These are phyloP conservation scores for Suillus weaverae DNA, from an alignment of 768 basidiomycete species.

Conservation along the genomic window DNA sequence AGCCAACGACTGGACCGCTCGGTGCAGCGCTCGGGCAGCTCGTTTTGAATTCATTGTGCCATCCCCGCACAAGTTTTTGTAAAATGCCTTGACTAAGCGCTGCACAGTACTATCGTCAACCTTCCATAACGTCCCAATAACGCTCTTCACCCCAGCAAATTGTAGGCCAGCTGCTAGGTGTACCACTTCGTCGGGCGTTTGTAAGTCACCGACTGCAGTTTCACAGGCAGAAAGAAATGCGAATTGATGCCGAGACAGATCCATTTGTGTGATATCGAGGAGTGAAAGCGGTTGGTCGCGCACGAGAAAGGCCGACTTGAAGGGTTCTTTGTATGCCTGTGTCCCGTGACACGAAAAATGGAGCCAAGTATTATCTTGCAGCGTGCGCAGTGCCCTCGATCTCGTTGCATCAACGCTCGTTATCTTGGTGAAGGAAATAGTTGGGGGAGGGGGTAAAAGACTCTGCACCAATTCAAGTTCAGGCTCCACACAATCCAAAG, in stretches of 20 bases:
- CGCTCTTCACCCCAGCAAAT: background rate
- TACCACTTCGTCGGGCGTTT: conserved; percentile 19
- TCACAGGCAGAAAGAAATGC: background rate
- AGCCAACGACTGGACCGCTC: background rate
- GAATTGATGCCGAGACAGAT: too few relatives aligned
- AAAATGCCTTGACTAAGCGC: too few relatives aligned
- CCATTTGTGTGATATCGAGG: too few relatives aligned
- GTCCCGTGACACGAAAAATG: conserved; percentile 23
- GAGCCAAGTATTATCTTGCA: conserved; percentile 12
- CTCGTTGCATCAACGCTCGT: too few relatives aligned
- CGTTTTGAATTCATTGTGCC: too few relatives aligned
- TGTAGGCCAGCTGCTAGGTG: conserved; percentile 21
- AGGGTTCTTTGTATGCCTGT: conserved; percentile 10
- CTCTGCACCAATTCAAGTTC: background rate
- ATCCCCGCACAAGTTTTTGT: too few relatives aligned
- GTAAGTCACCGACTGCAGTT: conserved; percentile 8
- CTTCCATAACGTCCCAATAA: background rate
- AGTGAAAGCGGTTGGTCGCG: too few relatives aligned
- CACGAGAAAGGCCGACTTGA: conserved; percentile 4
- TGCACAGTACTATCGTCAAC: too few relatives aligned
- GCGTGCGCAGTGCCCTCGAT: background rate
- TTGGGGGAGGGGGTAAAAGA: background rate
- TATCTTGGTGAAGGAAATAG: too few relatives aligned
- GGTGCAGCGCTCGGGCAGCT: too few relatives aligned
- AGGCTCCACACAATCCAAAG: background rate